Percentiles rank a stretch among this genome's conserved stretches.
These are phyloP conservation scores for Macrophomina phaseolina DNA, from an alignment of 2,329 filamentous ascomycete genomes.

Conservation along the genomic window DNA sequence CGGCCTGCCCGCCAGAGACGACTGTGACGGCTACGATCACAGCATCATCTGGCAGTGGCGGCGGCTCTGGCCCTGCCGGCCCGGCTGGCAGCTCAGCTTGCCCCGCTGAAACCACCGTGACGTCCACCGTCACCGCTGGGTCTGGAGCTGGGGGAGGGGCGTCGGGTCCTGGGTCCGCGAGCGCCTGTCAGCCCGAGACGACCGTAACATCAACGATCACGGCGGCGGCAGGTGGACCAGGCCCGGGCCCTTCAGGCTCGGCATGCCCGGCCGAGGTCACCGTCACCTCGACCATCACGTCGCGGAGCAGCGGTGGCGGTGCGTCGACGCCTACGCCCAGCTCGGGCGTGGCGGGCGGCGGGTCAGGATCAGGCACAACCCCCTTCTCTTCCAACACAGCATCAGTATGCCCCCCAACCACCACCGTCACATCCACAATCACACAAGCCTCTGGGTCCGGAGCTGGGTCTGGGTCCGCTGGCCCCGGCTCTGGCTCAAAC, in stretches of 20 bases:
- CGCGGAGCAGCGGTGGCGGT: neutral
- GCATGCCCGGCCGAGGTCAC: conserved; percentile 9
- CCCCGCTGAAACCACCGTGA: conserved; percentile 9
- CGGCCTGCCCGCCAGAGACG: neutral
- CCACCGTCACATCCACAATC: conserved; percentile 7
- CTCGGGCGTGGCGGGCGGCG: neutral
- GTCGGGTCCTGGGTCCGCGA: neutral
- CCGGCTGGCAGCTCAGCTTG: neutral
- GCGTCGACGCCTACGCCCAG: neutral
- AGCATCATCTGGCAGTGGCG: neutral
- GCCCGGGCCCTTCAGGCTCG: neutral
- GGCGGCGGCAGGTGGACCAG: neutral
- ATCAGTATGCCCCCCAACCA: neutral
- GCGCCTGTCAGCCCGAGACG: conserved; percentile 6
- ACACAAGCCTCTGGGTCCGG: conserved; percentile 3
- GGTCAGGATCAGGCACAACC: neutral
- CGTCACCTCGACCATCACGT: conserved; percentile 8
- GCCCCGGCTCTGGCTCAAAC: neutral
- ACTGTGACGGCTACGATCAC: neutral
- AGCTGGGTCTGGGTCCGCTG: conserved; percentile 11
- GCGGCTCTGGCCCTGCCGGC: neutral
- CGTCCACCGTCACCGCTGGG: conserved; percentile 1
- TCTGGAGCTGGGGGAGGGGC: conserved; percentile 5
- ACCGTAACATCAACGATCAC: conserved; percentile 7
- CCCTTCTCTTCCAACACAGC: neutral